Percentiles rank a stretch among this genome's conserved stretches.
Evolutionary conservation across 257 asterid species (phyloP).

Genomic region (Ophiorrhiza pumila): DNA sequence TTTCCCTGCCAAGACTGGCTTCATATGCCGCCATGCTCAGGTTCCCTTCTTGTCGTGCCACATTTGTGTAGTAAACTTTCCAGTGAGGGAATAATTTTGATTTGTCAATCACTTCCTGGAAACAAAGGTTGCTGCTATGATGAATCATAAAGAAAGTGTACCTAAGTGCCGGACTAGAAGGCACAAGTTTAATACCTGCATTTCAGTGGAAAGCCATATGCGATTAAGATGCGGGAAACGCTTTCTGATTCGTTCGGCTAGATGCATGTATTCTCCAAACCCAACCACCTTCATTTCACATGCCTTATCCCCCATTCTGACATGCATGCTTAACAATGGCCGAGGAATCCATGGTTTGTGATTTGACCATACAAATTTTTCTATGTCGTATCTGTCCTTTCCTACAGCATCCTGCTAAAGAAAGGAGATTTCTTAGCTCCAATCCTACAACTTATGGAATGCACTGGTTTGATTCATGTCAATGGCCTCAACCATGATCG

Average conservation of each 20-base stretch:
- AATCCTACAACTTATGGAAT: not conserved
- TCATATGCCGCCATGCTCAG: conserved; percentile 78
- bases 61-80: conserved; percentile 84
- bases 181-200: conserved; percentile 57
- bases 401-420: conserved; percentile 34
- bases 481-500: not conserved
- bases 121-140: not conserved
- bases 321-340: conserved; percentile 85
- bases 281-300: conserved; percentile 94
- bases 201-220: conserved; percentile 96
- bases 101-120: conserved; percentile 71
- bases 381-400: conserved; percentile 37
- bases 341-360: conserved; percentile 80
- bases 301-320: conserved; percentile 94
- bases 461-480: not conserved
- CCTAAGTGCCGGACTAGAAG: not conserved
- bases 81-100: conserved; percentile 48
- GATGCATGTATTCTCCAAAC: conserved; percentile 68
- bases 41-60: conserved; percentile 79
- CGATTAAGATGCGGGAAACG: conserved; percentile 67
- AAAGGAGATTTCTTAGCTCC: not conserved
- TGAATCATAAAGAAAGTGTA: not conserved
- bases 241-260: conserved; percentile 59
- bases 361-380: conserved; percentile 79
- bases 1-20: conserved; percentile 87